These are phyloP conservation scores for Isatis tinctoria DNA, from an alignment of 345 rosid genomes.

Conservation along the genomic window DNA sequence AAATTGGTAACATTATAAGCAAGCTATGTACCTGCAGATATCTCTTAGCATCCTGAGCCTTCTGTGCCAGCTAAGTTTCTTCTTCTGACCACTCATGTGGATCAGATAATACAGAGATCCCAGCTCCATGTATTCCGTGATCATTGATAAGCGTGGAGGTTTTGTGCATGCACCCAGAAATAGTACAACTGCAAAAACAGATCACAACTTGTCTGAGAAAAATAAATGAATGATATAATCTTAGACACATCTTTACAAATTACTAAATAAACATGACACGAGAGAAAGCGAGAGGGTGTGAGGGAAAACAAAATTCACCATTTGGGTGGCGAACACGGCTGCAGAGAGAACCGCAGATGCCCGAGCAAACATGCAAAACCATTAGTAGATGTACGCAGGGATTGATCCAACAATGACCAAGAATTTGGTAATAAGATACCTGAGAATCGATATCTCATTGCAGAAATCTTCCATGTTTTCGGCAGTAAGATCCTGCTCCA, in stretches of 20 bases:
- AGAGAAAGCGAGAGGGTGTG: not conserved
- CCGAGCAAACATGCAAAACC: conserved; percentile 24
- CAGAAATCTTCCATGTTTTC: conserved; percentile 99
- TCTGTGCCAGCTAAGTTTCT: conserved; percentile 84
- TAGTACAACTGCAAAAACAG: conserved; percentile 70
- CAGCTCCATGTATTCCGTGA: conserved; percentile 98
- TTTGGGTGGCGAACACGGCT: conserved; percentile 99
- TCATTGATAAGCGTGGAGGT: conserved; percentile 94
- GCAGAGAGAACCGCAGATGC: conserved; percentile 36
- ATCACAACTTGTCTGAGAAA: not conserved
- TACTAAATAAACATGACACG: not conserved
- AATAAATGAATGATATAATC: not conserved
- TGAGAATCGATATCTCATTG: conserved; percentile 94
- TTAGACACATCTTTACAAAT: conserved; percentile 6
- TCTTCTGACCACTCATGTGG: conserved; percentile 94
- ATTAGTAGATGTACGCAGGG: conserved; percentile 33
- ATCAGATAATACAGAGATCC: conserved; percentile 87
- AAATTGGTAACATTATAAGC: not conserved
- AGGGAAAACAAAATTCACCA: conserved; percentile 44
- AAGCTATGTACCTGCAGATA: conserved; percentile 78
- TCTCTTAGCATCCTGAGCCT: conserved; percentile 87
- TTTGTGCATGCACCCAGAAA: conserved; percentile 97
- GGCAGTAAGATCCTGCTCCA: conserved; percentile 97
- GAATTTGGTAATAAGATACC: conserved; percentile 41
- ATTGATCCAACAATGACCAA: conserved; percentile 27